phyloP scores from a whole-genome alignment of 768 basidiomycete genomes.

The Suillus fuscotomentosus region DNA sequence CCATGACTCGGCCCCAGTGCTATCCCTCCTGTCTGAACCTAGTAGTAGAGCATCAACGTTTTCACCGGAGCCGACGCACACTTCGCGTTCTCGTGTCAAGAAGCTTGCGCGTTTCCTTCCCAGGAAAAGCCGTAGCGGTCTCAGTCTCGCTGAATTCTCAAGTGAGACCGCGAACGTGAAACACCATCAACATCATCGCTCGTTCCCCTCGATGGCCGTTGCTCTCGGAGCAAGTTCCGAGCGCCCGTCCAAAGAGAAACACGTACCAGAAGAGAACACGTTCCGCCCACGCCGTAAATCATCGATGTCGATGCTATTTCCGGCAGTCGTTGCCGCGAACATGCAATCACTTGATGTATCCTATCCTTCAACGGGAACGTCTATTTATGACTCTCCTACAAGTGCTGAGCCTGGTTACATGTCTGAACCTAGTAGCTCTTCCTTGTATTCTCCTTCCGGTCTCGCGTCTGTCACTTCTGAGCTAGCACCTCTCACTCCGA shows the following conservation, averaged over 20 bases:
- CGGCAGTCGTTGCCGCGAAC: conserved; percentile 24
- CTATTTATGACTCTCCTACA: conserved; percentile 27
- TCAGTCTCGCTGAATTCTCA: conserved; percentile 24
- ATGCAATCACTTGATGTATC: conserved; percentile 32
- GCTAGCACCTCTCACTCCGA: conserved; percentile 9
- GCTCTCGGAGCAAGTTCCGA: conserved; percentile 6
- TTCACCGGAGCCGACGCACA: conserved; percentile 16
- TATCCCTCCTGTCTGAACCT: conserved; percentile 24
- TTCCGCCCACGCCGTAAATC: conserved; percentile 36
- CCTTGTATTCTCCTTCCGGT: conserved; percentile 16
- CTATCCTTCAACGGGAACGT: conserved; percentile 21
- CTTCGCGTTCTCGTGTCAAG: conserved; percentile 11
- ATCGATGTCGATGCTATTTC: conserved; percentile 30
- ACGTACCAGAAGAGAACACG: conserved; percentile 29
- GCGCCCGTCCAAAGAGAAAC: conserved; percentile 24
- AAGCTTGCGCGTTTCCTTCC: conserved; percentile 30
- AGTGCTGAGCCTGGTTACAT: conserved; percentile 27
- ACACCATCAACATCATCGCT: conserved; percentile 22
- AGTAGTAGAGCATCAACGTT: conserved; percentile 17
- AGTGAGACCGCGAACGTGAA: conserved; percentile 23
- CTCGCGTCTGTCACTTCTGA: conserved; percentile 1
- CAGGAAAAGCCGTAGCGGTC: conserved; percentile 31
- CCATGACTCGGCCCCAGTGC: conserved; percentile 5
- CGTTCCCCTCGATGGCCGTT: conserved; percentile 23
- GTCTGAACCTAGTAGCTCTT: conserved; percentile 7